Percentiles rank a stretch among this genome's conserved stretches.
phyloP scores from a whole-genome alignment of 2,329 filamentous ascomycete species.

The Penicillium sp. region DNA sequence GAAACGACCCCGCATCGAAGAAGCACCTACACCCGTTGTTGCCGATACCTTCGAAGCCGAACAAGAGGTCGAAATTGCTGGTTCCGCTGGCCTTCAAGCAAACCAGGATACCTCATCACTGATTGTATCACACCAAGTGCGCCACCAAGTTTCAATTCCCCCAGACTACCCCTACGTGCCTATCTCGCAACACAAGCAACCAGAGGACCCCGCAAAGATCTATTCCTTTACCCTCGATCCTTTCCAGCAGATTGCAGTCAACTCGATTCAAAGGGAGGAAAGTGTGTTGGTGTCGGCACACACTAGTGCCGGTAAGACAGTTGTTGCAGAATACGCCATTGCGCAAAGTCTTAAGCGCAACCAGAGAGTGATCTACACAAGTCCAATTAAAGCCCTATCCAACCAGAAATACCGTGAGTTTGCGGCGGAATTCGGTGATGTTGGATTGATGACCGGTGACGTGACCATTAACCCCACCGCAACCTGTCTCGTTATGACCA shows the following conservation, averaged over 20 bases:
- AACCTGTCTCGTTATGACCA: slow-evolving; percentile 98
- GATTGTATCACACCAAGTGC: slow-evolving; percentile 92
- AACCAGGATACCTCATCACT: slow-evolving; percentile 65
- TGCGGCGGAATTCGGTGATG: slow-evolving; percentile 90
- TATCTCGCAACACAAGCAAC: slow-evolving; percentile 92
- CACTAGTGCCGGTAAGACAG: slow-evolving; percentile 96
- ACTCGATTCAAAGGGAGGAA: slow-evolving; percentile 93
- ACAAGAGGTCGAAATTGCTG: slow-evolving; percentile 85
- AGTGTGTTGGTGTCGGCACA: slow-evolving; percentile 96
- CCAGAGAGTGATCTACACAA: slow-evolving; percentile 98
- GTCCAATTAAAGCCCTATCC: slow-evolving; percentile 96
- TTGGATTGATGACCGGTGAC: slow-evolving; percentile 97
- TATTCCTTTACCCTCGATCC: slow-evolving; percentile 94
- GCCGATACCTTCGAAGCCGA: slow-evolving; percentile 95
- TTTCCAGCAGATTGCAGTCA: slow-evolving; percentile 92
- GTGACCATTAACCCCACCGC: slow-evolving; percentile 99
- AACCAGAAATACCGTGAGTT: slow-evolving; percentile 99
- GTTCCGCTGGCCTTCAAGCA: slow-evolving; percentile 67
- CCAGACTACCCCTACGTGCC: slow-evolving; percentile 93
- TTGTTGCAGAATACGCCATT: slow-evolving; percentile 97
- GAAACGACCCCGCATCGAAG: slow-evolving; percentile 53
- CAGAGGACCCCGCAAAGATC: slow-evolving; percentile 76
- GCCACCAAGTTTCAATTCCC: slow-evolving; percentile 93
- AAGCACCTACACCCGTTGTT: slow-evolving; percentile 75
- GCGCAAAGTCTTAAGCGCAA: slow-evolving; percentile 96